Conservation (phyloP, 371 early-diverging fungal genomes). For the Apophysomyces elegans region DNA sequence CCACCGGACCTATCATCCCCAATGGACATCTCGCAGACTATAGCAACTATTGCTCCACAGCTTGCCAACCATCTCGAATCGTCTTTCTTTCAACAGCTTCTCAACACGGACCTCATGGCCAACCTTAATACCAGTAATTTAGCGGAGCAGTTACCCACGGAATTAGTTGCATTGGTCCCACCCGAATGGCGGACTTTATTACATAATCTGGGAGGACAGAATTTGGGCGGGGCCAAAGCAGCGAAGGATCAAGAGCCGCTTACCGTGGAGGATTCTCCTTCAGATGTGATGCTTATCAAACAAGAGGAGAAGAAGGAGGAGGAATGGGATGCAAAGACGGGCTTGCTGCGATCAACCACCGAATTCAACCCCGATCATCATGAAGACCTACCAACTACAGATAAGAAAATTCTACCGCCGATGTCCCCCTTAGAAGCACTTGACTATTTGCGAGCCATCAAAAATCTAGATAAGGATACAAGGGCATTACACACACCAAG, state of each 20-base stretch:
- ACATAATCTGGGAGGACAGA: slow-evolving; percentile 16
- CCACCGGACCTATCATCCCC: not conserved
- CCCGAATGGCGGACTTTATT: slow-evolving; percentile 25
- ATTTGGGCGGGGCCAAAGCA: slow-evolving; percentile 8
- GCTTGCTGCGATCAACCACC: slow-evolving; percentile 17
- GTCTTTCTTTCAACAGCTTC: slow-evolving; percentile 35
- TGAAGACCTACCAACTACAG: slow-evolving; percentile 11
- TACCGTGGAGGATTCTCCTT: not conserved
- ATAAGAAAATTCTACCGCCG: slow-evolving; percentile 33
- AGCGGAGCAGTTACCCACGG: slow-evolving; percentile 21
- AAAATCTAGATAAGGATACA: slow-evolving; percentile 18
- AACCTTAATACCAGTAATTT: slow-evolving; percentile 13
- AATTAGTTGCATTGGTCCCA: slow-evolving; percentile 20
- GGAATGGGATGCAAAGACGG: slow-evolving; percentile 24
- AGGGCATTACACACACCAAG: slow-evolving; percentile 32
- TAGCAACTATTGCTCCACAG: slow-evolving; percentile 33
- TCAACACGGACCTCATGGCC: slow-evolving; percentile 32
- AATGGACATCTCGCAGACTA: not conserved
- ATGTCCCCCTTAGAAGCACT: slow-evolving; percentile 46
- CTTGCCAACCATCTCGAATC: slow-evolving; percentile 39
- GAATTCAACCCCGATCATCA: slow-evolving; percentile 5
- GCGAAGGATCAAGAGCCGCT: not conserved
- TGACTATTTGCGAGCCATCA: slow-evolving; percentile 28
- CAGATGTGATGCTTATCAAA: not conserved
- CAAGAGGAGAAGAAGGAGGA: slow-evolving; percentile 4